Conservation (phyloP, 768 basidiomycete genomes). For the Pisolithus tinctorius region DNA sequence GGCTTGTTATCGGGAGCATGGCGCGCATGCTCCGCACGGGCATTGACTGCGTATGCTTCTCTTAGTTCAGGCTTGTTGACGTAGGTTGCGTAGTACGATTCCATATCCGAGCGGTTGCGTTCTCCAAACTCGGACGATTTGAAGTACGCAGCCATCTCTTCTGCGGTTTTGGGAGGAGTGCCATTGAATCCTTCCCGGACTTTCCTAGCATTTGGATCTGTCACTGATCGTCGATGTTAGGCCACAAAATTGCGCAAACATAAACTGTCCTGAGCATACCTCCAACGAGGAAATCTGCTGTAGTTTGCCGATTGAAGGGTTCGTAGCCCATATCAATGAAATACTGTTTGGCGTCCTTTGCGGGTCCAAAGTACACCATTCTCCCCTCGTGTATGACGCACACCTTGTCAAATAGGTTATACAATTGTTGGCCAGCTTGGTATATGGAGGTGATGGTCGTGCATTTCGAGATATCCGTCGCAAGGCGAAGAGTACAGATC, state of each 20-base stretch:
- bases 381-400: slow-evolving; percentile 51
- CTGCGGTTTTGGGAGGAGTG: slow-evolving; percentile 45
- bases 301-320: slow-evolving; percentile 50
- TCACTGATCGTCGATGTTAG: slow-evolving; percentile 36
- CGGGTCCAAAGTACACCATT: slow-evolving; percentile 53
- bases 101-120: slow-evolving; percentile 41
- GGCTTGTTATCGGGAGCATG: slow-evolving; percentile 34
- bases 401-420: slow-evolving; percentile 63
- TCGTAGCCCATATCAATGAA: slow-evolving; percentile 51
- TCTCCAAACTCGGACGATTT: slow-evolving; percentile 32
- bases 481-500: slow-evolving; percentile 55
- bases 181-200: slow-evolving; percentile 34
- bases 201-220: slow-evolving; percentile 54
- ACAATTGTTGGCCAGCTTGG: slow-evolving; percentile 70
- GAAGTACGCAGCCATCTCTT: slow-evolving; percentile 50
- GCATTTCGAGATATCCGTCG: slow-evolving; percentile 47
- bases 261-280: slow-evolving; percentile 16
- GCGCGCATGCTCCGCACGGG: slow-evolving; percentile 43
- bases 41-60: slow-evolving; percentile 41
- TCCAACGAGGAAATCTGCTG: slow-evolving; percentile 52
- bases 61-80: slow-evolving; percentile 40
- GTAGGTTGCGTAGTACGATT: slow-evolving; percentile 36
- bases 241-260: not conserved
- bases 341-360: slow-evolving; percentile 44
- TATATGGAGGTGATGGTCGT: slow-evolving; percentile 76